phyloP scores from a whole-genome alignment of 192 early-diverging fungal species.

The Backusella mclennaniae region DNA sequence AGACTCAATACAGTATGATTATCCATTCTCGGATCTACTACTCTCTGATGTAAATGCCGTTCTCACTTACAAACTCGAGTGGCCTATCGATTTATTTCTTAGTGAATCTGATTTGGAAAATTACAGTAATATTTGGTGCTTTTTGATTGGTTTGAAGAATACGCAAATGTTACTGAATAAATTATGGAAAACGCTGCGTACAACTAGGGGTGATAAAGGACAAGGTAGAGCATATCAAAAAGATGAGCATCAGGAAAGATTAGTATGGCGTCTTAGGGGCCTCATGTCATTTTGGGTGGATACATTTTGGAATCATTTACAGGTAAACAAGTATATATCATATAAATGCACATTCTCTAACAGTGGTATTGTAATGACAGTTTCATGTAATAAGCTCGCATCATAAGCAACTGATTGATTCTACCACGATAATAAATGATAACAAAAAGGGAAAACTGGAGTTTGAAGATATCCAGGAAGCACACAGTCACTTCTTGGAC shows the following conservation, averaged over 20 bases:
- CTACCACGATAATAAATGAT: not conserved
- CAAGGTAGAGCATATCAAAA: not conserved
- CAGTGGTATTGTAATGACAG: not conserved
- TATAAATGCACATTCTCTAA: not conserved
- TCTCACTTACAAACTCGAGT: slow-evolving; percentile 56
- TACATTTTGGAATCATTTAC: slow-evolving; percentile 68
- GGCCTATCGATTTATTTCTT: slow-evolving; percentile 73
- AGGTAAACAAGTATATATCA: slow-evolving; percentile 43
- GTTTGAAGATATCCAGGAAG: slow-evolving; percentile 41
- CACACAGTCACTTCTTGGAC: slow-evolving; percentile 35
- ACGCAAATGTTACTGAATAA: slow-evolving; percentile 53
- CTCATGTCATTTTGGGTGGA: slow-evolving; percentile 72
- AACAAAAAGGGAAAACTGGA: slow-evolving; percentile 20
- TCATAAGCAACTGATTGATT: slow-evolving; percentile 13
- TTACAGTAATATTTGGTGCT: slow-evolving; percentile 62
- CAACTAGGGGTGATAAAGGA: slow-evolving; percentile 14
- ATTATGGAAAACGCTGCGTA: slow-evolving; percentile 33
- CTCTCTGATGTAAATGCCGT: slow-evolving; percentile 48
- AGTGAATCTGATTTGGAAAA: slow-evolving; percentile 54
- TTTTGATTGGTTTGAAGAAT: slow-evolving; percentile 57
- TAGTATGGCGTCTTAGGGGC: slow-evolving; percentile 52
- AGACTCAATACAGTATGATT: not conserved
- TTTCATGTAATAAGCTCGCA: slow-evolving; percentile 19
- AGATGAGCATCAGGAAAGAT: slow-evolving; percentile 28
- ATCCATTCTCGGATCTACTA: slow-evolving; percentile 48